These are phyloP conservation scores for Cunninghamia lanceolata DNA, from an alignment of 75 land plant genomes.

Conservation along the genomic window DNA sequence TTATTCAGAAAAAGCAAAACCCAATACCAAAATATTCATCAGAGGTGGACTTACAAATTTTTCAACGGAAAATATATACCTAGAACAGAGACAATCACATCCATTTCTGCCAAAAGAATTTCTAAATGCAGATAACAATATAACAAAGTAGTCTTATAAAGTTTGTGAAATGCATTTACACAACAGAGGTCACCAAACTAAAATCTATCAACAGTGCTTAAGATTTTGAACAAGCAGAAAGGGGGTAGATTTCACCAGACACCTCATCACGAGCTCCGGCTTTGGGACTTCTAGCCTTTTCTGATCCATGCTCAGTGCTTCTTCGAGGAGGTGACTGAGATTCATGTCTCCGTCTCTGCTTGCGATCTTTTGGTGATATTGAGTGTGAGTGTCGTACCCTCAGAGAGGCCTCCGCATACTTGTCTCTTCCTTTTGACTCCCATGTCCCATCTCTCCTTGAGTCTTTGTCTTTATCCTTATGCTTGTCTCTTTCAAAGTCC, in stretches of 20 bases:
- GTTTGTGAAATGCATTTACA: not conserved
- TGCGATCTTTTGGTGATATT: conserved; percentile 12
- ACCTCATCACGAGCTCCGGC: conserved; percentile 50
- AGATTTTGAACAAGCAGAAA: conserved; percentile 6
- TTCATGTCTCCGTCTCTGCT: conserved; percentile 13
- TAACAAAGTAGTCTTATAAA: not conserved
- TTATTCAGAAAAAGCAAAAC: not conserved
- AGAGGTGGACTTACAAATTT: not conserved
- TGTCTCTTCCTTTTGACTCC: conserved; percentile 11
- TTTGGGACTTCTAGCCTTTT: conserved; percentile 13
- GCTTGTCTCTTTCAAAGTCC: conserved; percentile 9
- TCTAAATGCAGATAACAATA: not conserved
- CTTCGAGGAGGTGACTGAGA: conserved; percentile 19
- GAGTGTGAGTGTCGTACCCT: conserved; percentile 13
- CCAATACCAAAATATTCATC: not conserved
- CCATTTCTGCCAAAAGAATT: not conserved
- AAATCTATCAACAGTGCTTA: not conserved
- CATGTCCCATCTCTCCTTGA: not conserved
- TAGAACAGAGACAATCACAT: not conserved
- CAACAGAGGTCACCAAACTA: not conserved
- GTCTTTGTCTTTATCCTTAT: not conserved
- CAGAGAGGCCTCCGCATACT: not conserved
- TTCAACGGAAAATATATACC: not conserved
- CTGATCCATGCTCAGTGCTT: not conserved
- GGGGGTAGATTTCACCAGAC: conserved; percentile 59